These are phyloP conservation scores for Metarhizium brunneum DNA, from an alignment of 2,329 filamentous ascomycete species.

Conservation along the genomic window DNA sequence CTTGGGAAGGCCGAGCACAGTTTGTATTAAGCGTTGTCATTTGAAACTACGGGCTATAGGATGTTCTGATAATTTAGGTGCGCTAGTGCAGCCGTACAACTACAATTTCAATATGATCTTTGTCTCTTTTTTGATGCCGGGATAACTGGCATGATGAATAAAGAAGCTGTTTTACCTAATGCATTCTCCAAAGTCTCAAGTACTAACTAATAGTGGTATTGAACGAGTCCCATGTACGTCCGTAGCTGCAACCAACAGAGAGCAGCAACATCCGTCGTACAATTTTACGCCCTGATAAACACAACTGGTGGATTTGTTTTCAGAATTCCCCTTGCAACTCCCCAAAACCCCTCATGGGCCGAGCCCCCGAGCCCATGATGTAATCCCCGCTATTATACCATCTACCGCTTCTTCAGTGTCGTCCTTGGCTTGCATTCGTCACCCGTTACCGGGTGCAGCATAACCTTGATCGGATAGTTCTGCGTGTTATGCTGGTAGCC, in stretches of 20 bases:
- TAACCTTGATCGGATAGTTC: conserved; percentile 68
- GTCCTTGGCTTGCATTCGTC: conserved; percentile 56
- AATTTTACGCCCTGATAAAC: neutral
- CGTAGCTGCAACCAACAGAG: no score
- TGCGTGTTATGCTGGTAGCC: conserved; percentile 79
- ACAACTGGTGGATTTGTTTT: neutral
- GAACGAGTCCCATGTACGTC: no score
- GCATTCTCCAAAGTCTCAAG: no score
- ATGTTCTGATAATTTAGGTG: neutral
- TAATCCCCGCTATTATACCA: neutral
- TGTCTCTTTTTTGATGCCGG: neutral
- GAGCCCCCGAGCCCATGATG: neutral
- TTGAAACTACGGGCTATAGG: conserved; percentile 1
- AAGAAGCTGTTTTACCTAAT: no score
- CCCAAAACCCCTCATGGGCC: neutral
- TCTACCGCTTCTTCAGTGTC: conserved; percentile 49
- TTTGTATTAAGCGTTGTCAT: conserved; percentile 3
- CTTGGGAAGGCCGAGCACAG: neutral
- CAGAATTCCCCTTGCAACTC: neutral
- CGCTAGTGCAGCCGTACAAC: neutral
- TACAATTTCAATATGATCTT: neutral
- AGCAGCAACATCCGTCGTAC: no score
- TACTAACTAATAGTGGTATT: no score
- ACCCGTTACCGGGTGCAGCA: conserved; percentile 65
- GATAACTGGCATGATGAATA: neutral